A percentile compares a stretch with the other conserved stretches of the same genome.
phyloP scores from a whole-genome alignment of 371 early-diverging fungal species.

The Lichtheimia ornata region DNA sequence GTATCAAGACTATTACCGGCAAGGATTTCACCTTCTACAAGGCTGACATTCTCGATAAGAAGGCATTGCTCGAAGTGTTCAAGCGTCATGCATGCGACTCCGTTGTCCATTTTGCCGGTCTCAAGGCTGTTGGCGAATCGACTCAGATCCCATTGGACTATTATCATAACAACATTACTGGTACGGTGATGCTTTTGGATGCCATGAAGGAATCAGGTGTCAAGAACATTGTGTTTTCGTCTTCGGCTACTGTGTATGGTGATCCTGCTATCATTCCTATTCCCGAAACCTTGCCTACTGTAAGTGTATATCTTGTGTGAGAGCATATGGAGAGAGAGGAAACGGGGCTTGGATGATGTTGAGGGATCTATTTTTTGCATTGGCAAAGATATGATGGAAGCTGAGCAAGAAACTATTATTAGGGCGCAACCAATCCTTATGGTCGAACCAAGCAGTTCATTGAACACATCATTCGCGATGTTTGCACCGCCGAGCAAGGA shows the following conservation, averaged over 20 bases:
- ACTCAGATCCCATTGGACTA: conserved; percentile 64
- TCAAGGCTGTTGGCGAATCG: conserved; percentile 84
- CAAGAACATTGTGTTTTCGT: conserved; percentile 77
- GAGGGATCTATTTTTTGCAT: not conserved
- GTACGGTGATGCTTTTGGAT: conserved; percentile 66
- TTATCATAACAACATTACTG: conserved; percentile 78
- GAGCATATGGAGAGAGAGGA: conserved; percentile 4
- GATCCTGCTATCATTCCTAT: conserved; percentile 54
- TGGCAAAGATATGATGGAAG: too few relatives aligned
- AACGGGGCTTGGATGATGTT: not conserved
- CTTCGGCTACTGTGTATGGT: conserved; percentile 80
- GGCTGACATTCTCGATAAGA: conserved; percentile 70
- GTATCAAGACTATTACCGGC: conserved; percentile 66
- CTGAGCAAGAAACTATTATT: conserved; percentile 11
- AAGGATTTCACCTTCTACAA: conserved; percentile 68
- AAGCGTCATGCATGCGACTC: conserved; percentile 57
- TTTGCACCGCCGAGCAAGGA: conserved; percentile 59
- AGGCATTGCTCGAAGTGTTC: conserved; percentile 68
- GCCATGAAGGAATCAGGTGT: conserved; percentile 64
- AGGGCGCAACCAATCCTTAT: conserved; percentile 79
- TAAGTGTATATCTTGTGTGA: conserved; percentile 22
- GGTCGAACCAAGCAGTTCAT: conserved; percentile 85
- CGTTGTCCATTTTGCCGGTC: conserved; percentile 84
- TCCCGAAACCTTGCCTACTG: conserved; percentile 56
- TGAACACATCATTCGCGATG: conserved; percentile 80